Base-by-base conservation (phyloP, 179 eudicot genomes). In the Carnegiea gigantea region DNA sequence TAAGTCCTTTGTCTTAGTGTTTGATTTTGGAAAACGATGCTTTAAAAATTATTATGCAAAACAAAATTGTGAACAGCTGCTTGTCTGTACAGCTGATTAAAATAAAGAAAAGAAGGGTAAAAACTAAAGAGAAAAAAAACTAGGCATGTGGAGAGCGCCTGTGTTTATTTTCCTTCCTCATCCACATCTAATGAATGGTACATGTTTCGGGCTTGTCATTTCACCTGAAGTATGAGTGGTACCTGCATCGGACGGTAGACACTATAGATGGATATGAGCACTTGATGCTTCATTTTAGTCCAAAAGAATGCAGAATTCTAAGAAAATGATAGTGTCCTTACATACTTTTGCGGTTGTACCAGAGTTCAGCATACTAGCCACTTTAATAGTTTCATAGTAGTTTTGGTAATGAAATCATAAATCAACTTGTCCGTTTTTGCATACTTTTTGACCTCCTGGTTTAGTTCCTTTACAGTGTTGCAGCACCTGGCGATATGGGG, bases 401-500 rank as follows among this genome's bases (percentile, higher is more conserved):
- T 30, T 30, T 26, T 68, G 73, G 15, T 26, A 68, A 68, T 51
- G 57, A 51, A 51, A 51, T 11, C 17, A 51, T 51, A 68, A 68
- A 30, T 24, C 5, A 60, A 70, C 79, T 73, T 54, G 38, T 74
- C 21, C 48, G 18, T 12, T 30, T 81, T 74, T 48, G 44, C 84
- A 10, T 76, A 51, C 30, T 79, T 80, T 7, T 73, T 73, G 84
- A 76, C 79, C 68, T 76, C 78, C 57, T 76, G 85, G 77, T 80
- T 85, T 82, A 96, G 98, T 83, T 92, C 98, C 73, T 94, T 92
- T 86, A 96, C 99, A 57, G 76, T 94, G 75, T 82, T 94, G 86
- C 99, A 96, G 88, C 99, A 91, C 87, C 86, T 94, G 26, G 99
- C 99, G 36, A 94, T 96, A 78, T 96, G 99, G 99, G 98, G 99